Evolutionary conservation across 768 basidiomycete genomes (phyloP), one percentile per base, ranked within the genome.

Genomic region (Cystofilobasidium bisporidii): DNA sequence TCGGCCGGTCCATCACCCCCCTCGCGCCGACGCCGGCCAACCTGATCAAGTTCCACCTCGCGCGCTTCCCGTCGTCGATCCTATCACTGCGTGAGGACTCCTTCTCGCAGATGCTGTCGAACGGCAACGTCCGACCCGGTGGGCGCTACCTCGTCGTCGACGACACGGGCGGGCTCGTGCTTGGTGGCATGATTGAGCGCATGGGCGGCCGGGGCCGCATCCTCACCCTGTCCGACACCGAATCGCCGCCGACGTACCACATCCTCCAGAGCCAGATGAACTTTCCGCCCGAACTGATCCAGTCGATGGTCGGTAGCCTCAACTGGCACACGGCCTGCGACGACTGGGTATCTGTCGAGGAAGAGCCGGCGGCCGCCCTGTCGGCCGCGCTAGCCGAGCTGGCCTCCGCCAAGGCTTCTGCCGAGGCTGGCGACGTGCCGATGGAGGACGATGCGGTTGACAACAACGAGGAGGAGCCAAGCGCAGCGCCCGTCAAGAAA

Each of bases 261-360:
- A 83, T 91, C 26, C 76, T 91, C 74, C 48, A 58, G 38, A 79
- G 81, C 3, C 81, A 86, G 67, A 91, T 98, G 89, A 98, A 98
- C 78, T 91, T 92, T 73, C 79, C 83, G 18, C 79, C 82, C 45
- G 80, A 83, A 53, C 78, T 77, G 56, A 41, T 90, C 65, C 79
- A 82, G 2, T 84, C 85, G 0, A 73, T 72, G 64, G 71, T 76
- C 18, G 72, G 71, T 56, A 72, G 69, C 66, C 77, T 98, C 24
- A 96, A 96, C 75, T 99, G 94, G 94, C 88, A 89, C 28, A 87
- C 89, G 15, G 85, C 86, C 20, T 85, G 90, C 65, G 85, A 87
- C 73, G 83, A 85, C 24, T 88, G 92, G 71, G 81, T 78, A 17
- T 85, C 89, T 14, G 77, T 88, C 30, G 63, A 55, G 12, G 26